Evolutionary conservation across 495 filamentous ascomycete genomes (phyloP).

Genomic region (Trypethelium eluteriae): DNA sequence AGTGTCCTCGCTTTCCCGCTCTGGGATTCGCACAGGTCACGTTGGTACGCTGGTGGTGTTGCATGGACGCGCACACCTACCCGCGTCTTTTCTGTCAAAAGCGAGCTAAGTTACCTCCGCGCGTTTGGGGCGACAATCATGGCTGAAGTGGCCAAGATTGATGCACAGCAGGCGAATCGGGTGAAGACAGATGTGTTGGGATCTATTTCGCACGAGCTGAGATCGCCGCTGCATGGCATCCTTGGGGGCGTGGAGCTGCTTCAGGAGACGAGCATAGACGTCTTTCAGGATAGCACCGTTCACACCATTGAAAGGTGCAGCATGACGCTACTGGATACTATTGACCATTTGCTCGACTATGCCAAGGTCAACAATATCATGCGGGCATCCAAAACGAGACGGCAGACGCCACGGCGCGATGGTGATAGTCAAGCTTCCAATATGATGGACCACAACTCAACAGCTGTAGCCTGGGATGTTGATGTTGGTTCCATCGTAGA

Average conservation of each 20-base stretch:
- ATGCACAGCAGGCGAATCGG: constrained; percentile 18
- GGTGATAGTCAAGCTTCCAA: background rate
- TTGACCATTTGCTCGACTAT: constrained; percentile 29
- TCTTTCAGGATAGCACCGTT: constrained; percentile 24
- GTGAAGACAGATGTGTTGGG: constrained; percentile 25
- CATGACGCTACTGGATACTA: constrained; percentile 29
- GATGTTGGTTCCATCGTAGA: constrained; percentile 27
- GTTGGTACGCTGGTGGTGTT: background rate
- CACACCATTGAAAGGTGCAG: constrained; percentile 26
- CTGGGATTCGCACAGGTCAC: background rate
- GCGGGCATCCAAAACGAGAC: constrained; percentile 18
- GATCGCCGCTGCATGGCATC: constrained; percentile 27
- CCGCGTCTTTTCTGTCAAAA: background rate
- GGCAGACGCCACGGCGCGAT: constrained; percentile 10
- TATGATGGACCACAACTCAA: constrained; percentile 11
- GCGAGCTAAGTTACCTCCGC: background rate
- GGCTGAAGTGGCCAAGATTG: constrained; percentile 26
- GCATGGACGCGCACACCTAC: background rate
- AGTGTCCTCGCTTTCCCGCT: background rate
- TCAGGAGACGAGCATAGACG: constrained; percentile 23
- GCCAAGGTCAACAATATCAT: constrained; percentile 27
- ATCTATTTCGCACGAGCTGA: constrained; percentile 24
- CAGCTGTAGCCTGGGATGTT: constrained; percentile 17
- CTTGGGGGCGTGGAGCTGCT: constrained; percentile 27
- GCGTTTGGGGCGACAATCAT: constrained; percentile 26